A percentile compares a stretch with the other conserved stretches of the same genome.
Evolutionary conservation across 805 yeast genomes (phyloP).

Genomic region (Teunomyces pallodes): DNA sequence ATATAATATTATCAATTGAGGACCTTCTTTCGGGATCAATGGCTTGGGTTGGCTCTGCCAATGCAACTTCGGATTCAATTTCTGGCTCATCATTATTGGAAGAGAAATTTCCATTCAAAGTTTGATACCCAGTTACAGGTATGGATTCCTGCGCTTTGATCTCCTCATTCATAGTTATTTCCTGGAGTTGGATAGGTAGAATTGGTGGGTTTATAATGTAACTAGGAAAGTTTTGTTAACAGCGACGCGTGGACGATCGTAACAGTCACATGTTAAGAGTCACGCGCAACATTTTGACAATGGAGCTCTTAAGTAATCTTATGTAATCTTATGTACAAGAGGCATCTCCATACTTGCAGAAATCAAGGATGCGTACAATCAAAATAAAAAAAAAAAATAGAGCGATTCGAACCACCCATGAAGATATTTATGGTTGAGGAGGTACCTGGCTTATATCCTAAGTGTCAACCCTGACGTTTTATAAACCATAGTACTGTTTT

Average conservation of each 20-base stretch:
- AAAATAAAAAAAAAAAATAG: no score
- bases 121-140: neutral
- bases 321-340: no score
- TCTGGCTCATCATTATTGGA: neutral
- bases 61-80: neutral
- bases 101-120: neutral
- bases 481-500: no score
- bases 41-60: neutral
- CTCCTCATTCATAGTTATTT: neutral
- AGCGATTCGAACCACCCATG: no score
- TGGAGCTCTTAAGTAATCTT: neutral
- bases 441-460: no score
- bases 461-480: no score
- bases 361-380: no score
- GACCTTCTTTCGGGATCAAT: neutral
- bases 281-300: neutral
- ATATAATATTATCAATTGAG: conserved; percentile 7
- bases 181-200: neutral
- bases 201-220: neutral
- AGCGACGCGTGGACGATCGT: neutral
- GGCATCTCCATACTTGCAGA: neutral
- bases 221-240: neutral
- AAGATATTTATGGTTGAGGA: no score
- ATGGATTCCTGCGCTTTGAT: neutral
- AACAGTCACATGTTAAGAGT: neutral